Evolutionary conservation across 2,329 filamentous ascomycete species (phyloP).

Genomic region (Cladosporium phlei): DNA sequence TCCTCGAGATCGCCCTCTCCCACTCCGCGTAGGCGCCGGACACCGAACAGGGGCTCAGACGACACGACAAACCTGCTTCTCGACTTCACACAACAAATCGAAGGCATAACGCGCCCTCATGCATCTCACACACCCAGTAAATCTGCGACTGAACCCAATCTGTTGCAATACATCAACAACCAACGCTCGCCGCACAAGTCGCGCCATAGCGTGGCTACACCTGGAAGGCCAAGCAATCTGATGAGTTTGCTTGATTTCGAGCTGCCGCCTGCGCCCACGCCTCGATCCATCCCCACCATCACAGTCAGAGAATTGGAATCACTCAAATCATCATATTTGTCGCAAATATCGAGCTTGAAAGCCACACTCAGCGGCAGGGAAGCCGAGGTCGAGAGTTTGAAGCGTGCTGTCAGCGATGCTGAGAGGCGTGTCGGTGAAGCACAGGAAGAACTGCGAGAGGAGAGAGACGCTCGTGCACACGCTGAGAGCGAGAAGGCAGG

Average conservation of each 20-base stretch:
- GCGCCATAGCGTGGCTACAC: conserved; percentile 34
- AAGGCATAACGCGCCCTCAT: conserved; percentile 45
- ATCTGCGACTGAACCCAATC: conserved; percentile 44
- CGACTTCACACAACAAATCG: conserved; percentile 81
- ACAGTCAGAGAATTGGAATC: conserved; percentile 89
- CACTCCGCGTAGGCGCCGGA: conserved; percentile 49
- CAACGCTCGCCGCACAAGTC: conserved; percentile 41
- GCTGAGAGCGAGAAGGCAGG: conserved; percentile 69
- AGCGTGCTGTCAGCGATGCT: conserved; percentile 80
- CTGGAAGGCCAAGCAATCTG: conserved; percentile 46
- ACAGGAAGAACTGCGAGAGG: conserved; percentile 76
- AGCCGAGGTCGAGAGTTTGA: conserved; percentile 81
- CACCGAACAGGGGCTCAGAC: conserved; percentile 38
- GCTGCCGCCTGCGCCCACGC: conserved; percentile 87
- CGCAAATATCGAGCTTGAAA: conserved; percentile 89
- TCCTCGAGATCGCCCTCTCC: conserved; percentile 44
- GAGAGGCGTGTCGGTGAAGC: conserved; percentile 87
- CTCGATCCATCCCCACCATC: conserved; percentile 82
- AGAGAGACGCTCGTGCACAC: conserved; percentile 64
- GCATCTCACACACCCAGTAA: conserved; percentile 48
- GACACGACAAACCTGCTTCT: conserved; percentile 75
- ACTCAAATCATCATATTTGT: conserved; percentile 83
- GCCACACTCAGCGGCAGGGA: conserved; percentile 90
- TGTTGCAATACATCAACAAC: conserved; percentile 39
- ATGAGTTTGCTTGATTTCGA: conserved; percentile 82